Evolutionary conservation across 257 asterid species (phyloP).

Genomic region (Misopates orontium): DNA sequence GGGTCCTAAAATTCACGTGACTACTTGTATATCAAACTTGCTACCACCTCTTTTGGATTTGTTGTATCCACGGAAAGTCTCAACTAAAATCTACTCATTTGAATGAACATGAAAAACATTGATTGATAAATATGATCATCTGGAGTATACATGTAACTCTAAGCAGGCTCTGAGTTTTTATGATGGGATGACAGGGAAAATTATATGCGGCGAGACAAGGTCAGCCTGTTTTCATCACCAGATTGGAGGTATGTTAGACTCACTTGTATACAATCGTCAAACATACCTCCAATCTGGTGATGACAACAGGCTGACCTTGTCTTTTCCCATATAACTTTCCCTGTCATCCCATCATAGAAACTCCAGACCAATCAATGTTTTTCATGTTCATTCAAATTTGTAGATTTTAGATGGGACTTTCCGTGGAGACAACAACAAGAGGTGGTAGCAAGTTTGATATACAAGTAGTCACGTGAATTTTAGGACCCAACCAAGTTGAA

Average conservation of each 20-base stretch:
- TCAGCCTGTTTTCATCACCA: slow-evolving; percentile 75
- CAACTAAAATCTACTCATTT: not conserved
- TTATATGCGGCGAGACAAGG: slow-evolving; percentile 83
- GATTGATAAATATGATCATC: slow-evolving; percentile 16
- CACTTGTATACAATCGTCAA: slow-evolving; percentile 7
- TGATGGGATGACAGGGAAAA: slow-evolving; percentile 57
- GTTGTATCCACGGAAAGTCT: not conserved
- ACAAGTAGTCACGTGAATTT: not conserved
- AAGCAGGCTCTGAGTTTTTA: slow-evolving; percentile 11
- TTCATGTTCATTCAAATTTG: not conserved
- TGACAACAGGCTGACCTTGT: slow-evolving; percentile 78
- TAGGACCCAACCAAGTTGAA: not conserved
- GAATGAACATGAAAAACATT: not conserved
- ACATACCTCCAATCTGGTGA: slow-evolving; percentile 79
- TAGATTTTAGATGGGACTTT: not conserved
- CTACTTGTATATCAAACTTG: not conserved
- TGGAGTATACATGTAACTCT: not conserved
- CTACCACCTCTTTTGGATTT: not conserved
- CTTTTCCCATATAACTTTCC: slow-evolving; percentile 81
- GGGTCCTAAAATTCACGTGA: not conserved
- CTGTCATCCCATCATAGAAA: slow-evolving; percentile 40
- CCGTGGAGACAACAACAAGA: not conserved
- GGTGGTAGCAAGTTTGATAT: not conserved
- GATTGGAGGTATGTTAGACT: slow-evolving; percentile 63
- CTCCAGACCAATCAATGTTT: slow-evolving; percentile 2